A percentile compares a stretch with the other conserved stretches of the same genome.
phyloP scores from a whole-genome alignment of 148 eudicot species.

The Silene uniflora region DNA sequence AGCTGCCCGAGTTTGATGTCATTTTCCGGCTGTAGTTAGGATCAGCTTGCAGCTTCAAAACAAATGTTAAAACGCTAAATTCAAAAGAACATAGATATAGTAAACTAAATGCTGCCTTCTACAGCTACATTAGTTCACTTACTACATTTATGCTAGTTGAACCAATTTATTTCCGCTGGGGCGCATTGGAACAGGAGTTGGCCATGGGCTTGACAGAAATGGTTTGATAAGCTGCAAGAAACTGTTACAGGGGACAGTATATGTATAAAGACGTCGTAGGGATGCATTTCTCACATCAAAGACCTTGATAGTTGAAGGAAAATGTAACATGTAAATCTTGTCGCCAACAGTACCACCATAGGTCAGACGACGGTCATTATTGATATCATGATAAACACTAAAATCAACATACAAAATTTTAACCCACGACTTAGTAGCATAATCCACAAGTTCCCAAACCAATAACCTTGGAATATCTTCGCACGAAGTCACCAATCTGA shows the following conservation, averaged over 20 bases:
- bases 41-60: too few species aligned
- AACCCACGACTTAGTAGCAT: slow-evolving; percentile 4
- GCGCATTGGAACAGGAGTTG: background rate
- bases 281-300: background rate
- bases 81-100: too few species aligned
- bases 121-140: too few species aligned
- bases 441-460: slow-evolving; percentile 9
- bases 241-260: background rate
- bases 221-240: background rate
- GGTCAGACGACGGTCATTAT: too few species aligned
- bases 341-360: background rate
- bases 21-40: too few species aligned
- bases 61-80: too few species aligned
- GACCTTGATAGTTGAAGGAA: background rate
- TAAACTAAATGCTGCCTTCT: too few species aligned
- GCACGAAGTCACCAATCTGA: background rate
- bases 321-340: background rate
- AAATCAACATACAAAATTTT: background rate
- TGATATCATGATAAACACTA: background rate
- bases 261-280: background rate
- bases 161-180: background rate
- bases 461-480: background rate
- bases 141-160: too few species aligned
- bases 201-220: slow-evolving; percentile 9
- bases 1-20: too few species aligned